Conservation (phyloP, 495 filamentous ascomycete genomes). For the Neurospora sp. region DNA sequence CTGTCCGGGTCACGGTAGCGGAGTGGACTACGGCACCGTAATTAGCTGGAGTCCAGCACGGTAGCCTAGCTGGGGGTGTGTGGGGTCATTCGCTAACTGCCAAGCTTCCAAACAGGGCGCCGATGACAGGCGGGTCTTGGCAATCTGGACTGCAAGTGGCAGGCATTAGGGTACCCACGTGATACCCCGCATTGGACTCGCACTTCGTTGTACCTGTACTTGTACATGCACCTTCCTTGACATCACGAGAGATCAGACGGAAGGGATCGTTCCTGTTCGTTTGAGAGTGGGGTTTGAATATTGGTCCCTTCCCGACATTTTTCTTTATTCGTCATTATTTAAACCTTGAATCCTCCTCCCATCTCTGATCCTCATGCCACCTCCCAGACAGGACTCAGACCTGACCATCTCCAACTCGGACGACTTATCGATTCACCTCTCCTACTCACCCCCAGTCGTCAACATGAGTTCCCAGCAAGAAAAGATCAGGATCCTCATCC, state of each 20-base stretch:
- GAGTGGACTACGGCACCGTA: not conserved
- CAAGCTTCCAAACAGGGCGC: not conserved
- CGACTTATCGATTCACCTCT: not conserved
- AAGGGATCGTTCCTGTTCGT: not conserved
- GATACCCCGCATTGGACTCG: conserved; percentile 24
- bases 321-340: not conserved
- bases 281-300: not conserved
- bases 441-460: not conserved
- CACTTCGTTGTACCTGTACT: not conserved
- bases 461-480: conserved; percentile 25
- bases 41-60: not conserved
- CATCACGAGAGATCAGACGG: not conserved
- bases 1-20: not conserved
- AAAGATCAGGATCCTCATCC: conserved; percentile 53
- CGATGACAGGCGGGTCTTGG: not conserved
- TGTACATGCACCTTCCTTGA: not conserved
- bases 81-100: not conserved
- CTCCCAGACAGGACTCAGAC: not conserved
- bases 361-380: not conserved
- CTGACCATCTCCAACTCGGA: not conserved
- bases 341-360: not conserved
- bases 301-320: not conserved
- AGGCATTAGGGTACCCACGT: conserved; percentile 14
- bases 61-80: not conserved
- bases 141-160: conserved; percentile 1